Evolutionary conservation across 805 yeast species (phyloP), one percentile per base, ranked within the genome.

Genomic region (Candida tammaniensis): DNA sequence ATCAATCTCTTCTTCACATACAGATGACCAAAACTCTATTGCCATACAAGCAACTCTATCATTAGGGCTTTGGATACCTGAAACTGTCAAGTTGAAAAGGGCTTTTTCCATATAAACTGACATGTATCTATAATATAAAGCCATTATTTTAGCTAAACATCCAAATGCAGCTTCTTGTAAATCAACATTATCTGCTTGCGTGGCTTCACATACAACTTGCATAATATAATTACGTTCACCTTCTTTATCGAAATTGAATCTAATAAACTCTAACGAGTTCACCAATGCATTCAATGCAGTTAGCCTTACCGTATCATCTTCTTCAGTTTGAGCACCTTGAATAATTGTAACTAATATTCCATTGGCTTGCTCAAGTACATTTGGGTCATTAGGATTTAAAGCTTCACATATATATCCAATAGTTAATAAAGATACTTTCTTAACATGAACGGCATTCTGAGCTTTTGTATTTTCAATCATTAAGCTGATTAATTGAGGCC

Each of bases 131-230:
- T 93, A 93, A 70, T 91, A 93, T 43, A 86, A 65, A 43, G 84
- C 77, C 94, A 91, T 87, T 48, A 93, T 88, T 50, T 84, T 78
- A 26, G 96, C 93, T 39, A 93, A 73, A 52, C 96, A 95, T 40
- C 96, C 98, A 63, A 88, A 93, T 0, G 97, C 96, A 22, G 95
- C 82, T 7, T 95, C 91, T 64, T 89, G 96, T 44, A 93, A 70
- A 49, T 85, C 94, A 28, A 71, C 64, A 52, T 82, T 84, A 22
- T 76, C 74, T 15, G 94, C 85, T 60, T 91, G 96, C n/a, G 98
- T 89, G 12, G 97, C 96, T 64, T 93, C 98, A 65, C 98, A 93
- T 11, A 93, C 97, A 27, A 93, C 97, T 69, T 88, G 96, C 98
- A 93, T 93, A 59, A 93, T 85, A 62, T 84, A 88, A 59, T 93